Percentiles rank a stretch among this genome's conserved stretches.
Evolutionary conservation across 2,329 filamentous ascomycete genomes (phyloP).

Genomic region (Nothopassalora personata): DNA sequence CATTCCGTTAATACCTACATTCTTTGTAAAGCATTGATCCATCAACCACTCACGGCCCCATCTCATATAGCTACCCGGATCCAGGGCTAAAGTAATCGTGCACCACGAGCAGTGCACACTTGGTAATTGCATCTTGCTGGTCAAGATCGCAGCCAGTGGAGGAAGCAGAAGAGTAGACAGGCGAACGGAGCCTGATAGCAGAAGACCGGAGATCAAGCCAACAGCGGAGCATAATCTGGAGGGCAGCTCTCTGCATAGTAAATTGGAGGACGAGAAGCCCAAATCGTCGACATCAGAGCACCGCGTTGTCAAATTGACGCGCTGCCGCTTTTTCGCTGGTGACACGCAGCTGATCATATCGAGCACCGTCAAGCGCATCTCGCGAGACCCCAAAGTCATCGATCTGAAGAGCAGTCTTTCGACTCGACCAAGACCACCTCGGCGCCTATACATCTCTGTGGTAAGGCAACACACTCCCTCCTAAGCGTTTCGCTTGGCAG

Average conservation of each 20-base stretch:
- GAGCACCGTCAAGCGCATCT: background rate
- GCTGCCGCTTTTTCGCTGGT: background rate
- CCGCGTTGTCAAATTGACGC: background rate
- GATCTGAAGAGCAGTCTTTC: background rate
- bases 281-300: background rate
- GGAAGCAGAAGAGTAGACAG: background rate
- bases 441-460: background rate
- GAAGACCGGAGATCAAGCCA: background rate
- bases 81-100: background rate
- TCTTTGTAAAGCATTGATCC: conserved; percentile 17
- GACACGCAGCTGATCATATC: background rate
- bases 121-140: conserved; percentile 12
- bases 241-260: background rate
- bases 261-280: background rate
- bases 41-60: background rate
- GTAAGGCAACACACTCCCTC: background rate
- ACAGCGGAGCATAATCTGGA: conserved; percentile 1
- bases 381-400: background rate
- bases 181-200: background rate
- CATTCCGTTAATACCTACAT: conserved; percentile 14
- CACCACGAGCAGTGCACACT: background rate
- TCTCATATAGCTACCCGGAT: background rate
- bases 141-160: conserved; percentile 6
- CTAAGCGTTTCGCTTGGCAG: background rate
- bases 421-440: background rate